These are phyloP conservation scores for Coprinopsis strossmayeri DNA, from an alignment of 768 basidiomycete species.

Conservation along the genomic window DNA sequence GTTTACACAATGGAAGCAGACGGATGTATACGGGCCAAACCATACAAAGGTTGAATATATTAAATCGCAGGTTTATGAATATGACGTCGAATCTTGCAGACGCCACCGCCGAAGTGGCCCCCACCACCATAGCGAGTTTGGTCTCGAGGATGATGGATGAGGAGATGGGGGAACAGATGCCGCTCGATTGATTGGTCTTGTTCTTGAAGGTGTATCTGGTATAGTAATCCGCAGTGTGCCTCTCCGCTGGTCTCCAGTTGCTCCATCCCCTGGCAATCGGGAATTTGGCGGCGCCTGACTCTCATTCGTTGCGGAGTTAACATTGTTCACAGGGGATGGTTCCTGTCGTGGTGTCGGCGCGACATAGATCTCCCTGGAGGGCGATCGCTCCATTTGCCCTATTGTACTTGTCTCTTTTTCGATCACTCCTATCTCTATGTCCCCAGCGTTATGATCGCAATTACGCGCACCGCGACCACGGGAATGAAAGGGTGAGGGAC, in stretches of 20 bases:
- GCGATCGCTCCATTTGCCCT: too few species aligned
- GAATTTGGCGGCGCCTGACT: too few species aligned
- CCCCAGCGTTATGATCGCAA: neutral
- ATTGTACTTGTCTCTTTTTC: neutral
- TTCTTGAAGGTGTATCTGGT: neutral
- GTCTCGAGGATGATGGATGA: neutral
- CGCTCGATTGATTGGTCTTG: neutral
- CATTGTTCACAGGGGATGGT: too few species aligned
- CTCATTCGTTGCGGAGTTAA: too few species aligned
- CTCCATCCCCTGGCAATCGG: neutral
- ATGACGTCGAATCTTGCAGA: conserved; percentile 1
- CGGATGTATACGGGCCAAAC: neutral
- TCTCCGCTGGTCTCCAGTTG: neutral
- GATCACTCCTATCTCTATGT: neutral
- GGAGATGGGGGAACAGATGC: neutral
- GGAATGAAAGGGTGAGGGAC: neutral
- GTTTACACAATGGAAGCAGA: neutral
- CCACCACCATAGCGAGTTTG: conserved; percentile 5
- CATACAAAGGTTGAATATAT: neutral
- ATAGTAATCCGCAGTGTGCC: neutral
- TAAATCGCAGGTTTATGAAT: neutral
- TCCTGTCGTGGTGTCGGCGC: too few species aligned
- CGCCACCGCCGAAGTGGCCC: conserved; percentile 2
- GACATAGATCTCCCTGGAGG: too few species aligned
- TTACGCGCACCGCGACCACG: neutral